Evolutionary conservation across 768 basidiomycete genomes (phyloP).

Genomic region (Amanita molliuscula): DNA sequence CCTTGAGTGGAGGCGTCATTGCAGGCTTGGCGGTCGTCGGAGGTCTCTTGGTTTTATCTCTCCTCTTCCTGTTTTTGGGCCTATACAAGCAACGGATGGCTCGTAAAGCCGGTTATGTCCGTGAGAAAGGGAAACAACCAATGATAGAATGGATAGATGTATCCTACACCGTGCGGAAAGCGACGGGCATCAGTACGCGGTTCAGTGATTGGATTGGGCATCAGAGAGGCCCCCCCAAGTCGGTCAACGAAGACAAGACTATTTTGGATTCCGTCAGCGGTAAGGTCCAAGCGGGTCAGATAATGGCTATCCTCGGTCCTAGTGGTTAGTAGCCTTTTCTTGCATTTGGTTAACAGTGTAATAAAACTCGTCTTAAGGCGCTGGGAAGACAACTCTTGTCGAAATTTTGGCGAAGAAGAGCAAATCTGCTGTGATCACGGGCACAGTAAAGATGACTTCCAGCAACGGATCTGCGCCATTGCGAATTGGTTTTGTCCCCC

Average conservation of each 20-base stretch:
- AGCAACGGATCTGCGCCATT: conserved; percentile 23
- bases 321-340: conserved; percentile 43
- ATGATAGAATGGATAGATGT: conserved; percentile 55
- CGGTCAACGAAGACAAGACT: conserved; percentile 39
- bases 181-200: conserved; percentile 9
- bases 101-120: conserved; percentile 16
- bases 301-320: conserved; percentile 90
- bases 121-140: not conserved
- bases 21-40: conserved; percentile 86
- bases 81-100: conserved; percentile 52
- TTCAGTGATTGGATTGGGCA: conserved; percentile 6
- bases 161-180: conserved; percentile 46
- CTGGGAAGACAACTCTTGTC: conserved; percentile 86
- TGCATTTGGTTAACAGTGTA: not conserved
- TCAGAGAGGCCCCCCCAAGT: conserved; percentile 8
- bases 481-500: conserved; percentile 78
- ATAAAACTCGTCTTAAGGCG: conserved; percentile 31
- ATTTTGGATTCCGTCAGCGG: conserved; percentile 69
- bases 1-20: conserved; percentile 75
- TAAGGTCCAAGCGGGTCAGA: conserved; percentile 62
- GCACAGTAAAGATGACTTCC: conserved; percentile 49
- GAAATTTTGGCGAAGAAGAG: conserved; percentile 81
- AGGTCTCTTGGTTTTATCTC: conserved; percentile 42
- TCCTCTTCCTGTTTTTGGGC: conserved; percentile 55
- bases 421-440: conserved; percentile 63